Percentiles rank a stretch among this genome's conserved stretches.
Evolutionary conservation across 2,329 filamentous ascomycete genomes (phyloP).

Genomic region (Penicillium sp.): DNA sequence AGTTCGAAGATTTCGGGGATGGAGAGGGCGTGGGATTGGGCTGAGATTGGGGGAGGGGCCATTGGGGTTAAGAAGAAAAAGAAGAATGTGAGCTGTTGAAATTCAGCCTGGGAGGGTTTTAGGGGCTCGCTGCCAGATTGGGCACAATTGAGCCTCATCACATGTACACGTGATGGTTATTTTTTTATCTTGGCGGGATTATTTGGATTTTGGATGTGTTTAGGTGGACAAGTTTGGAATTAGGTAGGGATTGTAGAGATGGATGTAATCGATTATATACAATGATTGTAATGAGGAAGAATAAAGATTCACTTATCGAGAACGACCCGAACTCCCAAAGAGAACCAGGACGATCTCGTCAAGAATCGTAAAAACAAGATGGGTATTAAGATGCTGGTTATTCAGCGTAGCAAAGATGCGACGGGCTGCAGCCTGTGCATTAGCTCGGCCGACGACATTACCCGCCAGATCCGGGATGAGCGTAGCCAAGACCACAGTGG

Average conservation of each 20-base stretch:
- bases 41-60: not conserved
- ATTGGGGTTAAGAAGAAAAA: not conserved
- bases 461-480: slow-evolving; percentile 87
- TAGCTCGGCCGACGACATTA: slow-evolving; percentile 87
- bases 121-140: not conserved
- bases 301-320: slow-evolving; percentile 4
- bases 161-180: not conserved
- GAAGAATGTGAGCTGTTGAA: not conserved
- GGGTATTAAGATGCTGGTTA: slow-evolving; percentile 79
- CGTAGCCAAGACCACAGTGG: slow-evolving; percentile 82
- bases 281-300: not conserved
- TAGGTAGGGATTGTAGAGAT: not conserved
- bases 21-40: not conserved
- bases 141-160: not conserved
- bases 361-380: slow-evolving; percentile 68
- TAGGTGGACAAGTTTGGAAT: not conserved
- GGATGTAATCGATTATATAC: slow-evolving; percentile 4
- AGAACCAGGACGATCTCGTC: slow-evolving; percentile 68
- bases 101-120: not conserved
- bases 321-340: slow-evolving; percentile 48
- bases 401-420: slow-evolving; percentile 89
- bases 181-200: not conserved
- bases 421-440: slow-evolving; percentile 85
- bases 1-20: slow-evolving; percentile 10
- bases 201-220: not conserved